Conservation (phyloP, 78 protist genomes). For the Bigelowiella natans region DNA sequence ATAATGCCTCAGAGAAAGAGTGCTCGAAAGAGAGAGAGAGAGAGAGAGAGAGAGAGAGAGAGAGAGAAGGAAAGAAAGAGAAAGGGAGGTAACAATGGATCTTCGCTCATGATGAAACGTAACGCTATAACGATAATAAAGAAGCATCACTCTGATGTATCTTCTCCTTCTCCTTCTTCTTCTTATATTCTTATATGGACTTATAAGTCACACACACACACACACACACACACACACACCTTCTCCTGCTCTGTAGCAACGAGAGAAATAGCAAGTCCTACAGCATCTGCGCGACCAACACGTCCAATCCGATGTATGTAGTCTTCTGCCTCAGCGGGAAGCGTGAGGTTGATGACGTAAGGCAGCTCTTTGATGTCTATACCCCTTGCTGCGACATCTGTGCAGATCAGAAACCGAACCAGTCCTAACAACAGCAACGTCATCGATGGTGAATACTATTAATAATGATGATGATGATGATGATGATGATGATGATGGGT, state of each 20-base stretch:
- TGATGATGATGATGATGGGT: no score
- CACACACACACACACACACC: background rate
- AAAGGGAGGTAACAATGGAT: no score
- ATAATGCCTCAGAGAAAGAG: constrained; percentile 61
- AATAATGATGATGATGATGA: no score
- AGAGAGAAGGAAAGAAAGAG: background rate
- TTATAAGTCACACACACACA: background rate
- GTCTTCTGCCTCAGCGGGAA: constrained; percentile 66
- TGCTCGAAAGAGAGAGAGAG: no score
- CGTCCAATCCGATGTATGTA: constrained; percentile 85
- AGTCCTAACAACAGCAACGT: constrained; percentile 28
- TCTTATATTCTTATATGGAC: no score
- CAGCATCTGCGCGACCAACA: constrained; percentile 72
- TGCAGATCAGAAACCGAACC: no score
- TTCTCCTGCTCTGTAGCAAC: constrained; percentile 46
- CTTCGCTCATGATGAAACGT: no score
- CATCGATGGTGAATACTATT: no score
- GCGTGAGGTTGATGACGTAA: constrained; percentile 70
- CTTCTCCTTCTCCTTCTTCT: no score
- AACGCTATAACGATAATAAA: no score
- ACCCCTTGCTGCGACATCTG: constrained; percentile 45
- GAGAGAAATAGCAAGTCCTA: constrained; percentile 68
- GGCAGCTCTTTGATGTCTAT: constrained; percentile 56
- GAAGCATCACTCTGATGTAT: no score
- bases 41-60: no score